These are phyloP conservation scores for Boletus subparvulus DNA, from an alignment of 768 basidiomycete species.

Conservation along the genomic window DNA sequence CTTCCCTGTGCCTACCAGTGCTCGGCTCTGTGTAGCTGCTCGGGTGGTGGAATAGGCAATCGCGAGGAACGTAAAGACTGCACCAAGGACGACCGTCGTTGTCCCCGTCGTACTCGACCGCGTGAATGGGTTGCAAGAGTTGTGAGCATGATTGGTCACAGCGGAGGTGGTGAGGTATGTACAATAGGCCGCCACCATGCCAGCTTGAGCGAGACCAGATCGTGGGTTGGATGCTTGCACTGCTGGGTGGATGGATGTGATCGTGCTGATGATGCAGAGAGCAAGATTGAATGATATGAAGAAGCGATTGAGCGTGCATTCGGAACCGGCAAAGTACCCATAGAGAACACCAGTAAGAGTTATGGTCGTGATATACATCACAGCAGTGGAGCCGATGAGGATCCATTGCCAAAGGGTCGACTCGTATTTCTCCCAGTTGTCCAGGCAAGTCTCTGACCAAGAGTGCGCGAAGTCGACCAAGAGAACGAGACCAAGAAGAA, in stretches of 20 bases:
- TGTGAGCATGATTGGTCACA: conserved; percentile 86
- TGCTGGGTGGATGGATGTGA: conserved; percentile 78
- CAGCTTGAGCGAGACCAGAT: conserved; percentile 91
- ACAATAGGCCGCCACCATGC: conserved; percentile 97
- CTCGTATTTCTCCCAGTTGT: conserved; percentile 88
- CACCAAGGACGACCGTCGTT: conserved; percentile 87
- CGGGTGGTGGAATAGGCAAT: conserved; percentile 97
- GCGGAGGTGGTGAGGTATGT: conserved; percentile 95
- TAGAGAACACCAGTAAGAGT: conserved; percentile 87
- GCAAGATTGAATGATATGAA: conserved; percentile 95
- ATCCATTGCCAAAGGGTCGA: conserved; percentile 97
- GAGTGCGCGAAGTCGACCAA: conserved; percentile 98
- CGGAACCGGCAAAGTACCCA: conserved; percentile 84
- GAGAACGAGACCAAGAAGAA: conserved; percentile 94
- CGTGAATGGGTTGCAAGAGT: conserved; percentile 86
- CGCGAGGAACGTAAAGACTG: conserved; percentile 94
- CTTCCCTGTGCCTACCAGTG: conserved; percentile 75
- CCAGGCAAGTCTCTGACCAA: conserved; percentile 96
- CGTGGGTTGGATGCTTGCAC: conserved; percentile 93
- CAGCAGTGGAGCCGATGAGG: conserved; percentile 88
- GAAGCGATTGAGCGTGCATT: conserved; percentile 91
- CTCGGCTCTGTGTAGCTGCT: conserved; percentile 93
- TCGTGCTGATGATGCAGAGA: conserved; percentile 74
- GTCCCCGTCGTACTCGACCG: conserved; percentile 69
- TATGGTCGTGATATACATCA: conserved; percentile 82